Percentiles rank a stretch among this genome's conserved stretches.
These are phyloP conservation scores for Mycena albidolilacea DNA, from an alignment of 768 basidiomycete species.

Conservation along the genomic window DNA sequence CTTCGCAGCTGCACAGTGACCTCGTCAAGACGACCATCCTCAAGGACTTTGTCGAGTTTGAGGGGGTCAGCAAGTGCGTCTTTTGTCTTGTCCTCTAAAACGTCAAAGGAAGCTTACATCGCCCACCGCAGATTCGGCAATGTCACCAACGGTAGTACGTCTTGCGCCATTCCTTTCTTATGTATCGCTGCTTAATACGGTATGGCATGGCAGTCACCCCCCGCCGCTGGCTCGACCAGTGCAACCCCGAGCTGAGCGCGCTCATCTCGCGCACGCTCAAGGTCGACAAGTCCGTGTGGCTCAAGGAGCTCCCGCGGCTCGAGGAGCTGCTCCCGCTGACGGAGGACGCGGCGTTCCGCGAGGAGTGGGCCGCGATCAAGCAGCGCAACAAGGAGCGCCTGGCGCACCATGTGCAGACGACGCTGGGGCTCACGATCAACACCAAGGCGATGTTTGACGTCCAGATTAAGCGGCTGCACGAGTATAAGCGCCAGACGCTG, in stretches of 20 bases:
- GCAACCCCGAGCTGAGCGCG: slow-evolving; percentile 89
- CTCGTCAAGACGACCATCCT: slow-evolving; percentile 87
- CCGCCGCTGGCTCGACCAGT: slow-evolving; percentile 94
- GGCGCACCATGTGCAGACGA: slow-evolving; percentile 80
- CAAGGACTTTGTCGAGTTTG: slow-evolving; percentile 95
- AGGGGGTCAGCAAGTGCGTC: slow-evolving; percentile 84
- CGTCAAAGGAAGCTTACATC: not conserved
- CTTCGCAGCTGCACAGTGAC: slow-evolving; percentile 82
- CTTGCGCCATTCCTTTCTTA: too few species aligned
- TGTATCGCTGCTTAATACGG: not conserved
- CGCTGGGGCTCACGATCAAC: slow-evolving; percentile 79
- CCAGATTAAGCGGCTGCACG: slow-evolving; percentile 95
- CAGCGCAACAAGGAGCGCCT: slow-evolving; percentile 92
- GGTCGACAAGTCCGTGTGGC: slow-evolving; percentile 82
- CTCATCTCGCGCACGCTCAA: slow-evolving; percentile 90
- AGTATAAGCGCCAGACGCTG: slow-evolving; percentile 96
- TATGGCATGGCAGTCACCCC: slow-evolving; percentile 75
- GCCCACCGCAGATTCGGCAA: slow-evolving; percentile 73
- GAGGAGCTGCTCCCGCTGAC: slow-evolving; percentile 80
- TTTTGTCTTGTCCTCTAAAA: not conserved
- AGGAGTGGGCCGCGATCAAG: slow-evolving; percentile 89
- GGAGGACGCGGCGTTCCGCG: slow-evolving; percentile 82
- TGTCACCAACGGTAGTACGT: slow-evolving; percentile 93
- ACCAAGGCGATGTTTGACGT: slow-evolving; percentile 90
- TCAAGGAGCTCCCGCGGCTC: slow-evolving; percentile 86